Evolutionary conservation across 2,329 filamentous ascomycete genomes (phyloP).

Genomic region (Dothistroma septosporum): DNA sequence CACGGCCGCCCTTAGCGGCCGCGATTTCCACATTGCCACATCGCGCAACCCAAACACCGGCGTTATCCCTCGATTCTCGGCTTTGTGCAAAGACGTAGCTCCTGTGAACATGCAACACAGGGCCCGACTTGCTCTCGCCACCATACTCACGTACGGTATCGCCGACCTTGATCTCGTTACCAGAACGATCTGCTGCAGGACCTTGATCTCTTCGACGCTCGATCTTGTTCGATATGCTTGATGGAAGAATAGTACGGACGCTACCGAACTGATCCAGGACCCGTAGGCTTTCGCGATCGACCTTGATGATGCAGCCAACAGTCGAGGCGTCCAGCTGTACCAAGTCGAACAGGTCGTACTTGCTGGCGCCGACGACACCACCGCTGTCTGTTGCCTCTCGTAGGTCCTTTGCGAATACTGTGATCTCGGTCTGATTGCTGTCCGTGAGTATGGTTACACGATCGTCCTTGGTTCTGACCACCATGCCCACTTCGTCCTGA

Average conservation of each 20-base stretch:
- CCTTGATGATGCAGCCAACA: constrained; percentile 88
- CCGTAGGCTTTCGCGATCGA: constrained; percentile 86
- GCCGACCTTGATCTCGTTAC: constrained; percentile 84
- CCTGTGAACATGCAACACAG: constrained; percentile 89
- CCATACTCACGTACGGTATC: constrained; percentile 89
- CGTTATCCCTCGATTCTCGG: constrained; percentile 77
- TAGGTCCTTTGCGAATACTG: constrained; percentile 95
- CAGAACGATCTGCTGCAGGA: constrained; percentile 87
- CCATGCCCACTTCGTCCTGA: constrained; percentile 92
- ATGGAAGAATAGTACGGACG: constrained; percentile 75
- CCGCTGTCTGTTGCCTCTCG: constrained; percentile 90
- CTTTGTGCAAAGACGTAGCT: constrained; percentile 90
- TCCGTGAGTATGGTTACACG: constrained; percentile 90
- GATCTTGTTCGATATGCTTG: constrained; percentile 86
- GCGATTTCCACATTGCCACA: constrained; percentile 83
- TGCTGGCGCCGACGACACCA: constrained; percentile 76
- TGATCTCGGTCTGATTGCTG: constrained; percentile 88
- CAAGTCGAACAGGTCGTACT: constrained; percentile 88
- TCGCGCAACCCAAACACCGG: constrained; percentile 82
- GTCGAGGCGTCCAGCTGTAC: constrained; percentile 91
- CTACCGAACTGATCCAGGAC: constrained; percentile 89
- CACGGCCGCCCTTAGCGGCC: constrained; percentile 87
- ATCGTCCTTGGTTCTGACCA: constrained; percentile 89
- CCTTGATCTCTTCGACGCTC: constrained; percentile 70
- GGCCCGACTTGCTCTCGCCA: constrained; percentile 79